Base-by-base conservation (phyloP, 2,329 filamentous ascomycete species). In the Venturia oleaginea region DNA sequence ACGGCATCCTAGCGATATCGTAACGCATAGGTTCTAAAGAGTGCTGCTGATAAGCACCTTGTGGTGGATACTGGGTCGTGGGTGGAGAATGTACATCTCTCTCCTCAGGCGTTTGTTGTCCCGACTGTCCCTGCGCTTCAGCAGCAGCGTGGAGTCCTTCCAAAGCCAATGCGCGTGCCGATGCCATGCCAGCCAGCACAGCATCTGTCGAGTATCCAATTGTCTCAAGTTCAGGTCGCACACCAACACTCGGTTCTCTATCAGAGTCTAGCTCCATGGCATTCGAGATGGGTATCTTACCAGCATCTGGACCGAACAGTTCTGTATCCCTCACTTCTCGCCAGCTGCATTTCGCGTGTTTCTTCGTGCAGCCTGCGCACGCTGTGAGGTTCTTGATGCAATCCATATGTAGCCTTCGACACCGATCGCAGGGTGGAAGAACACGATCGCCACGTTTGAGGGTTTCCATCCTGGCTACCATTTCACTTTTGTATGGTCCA, bases 271-370 rank as follows among this genome's bases (percentile, higher is more conserved):
- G 11, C 32, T 51, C 62, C 19, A 22, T 40, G 10, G 62, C 22
- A 46, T 27, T 42, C 4, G 62, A 24, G 22, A 63, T 63, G 19
- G 51, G 62, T 10, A 63, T 37, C 22, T 63, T 63, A 15, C 54
- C 55, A 34, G 37, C 51, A 13, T 59, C 63, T 10, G 63, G 54
- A 4, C 54, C 63, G 37, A 32, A 64, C 13, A 85, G 68, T 69
- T 96, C 92, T 3, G 88, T 87, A 38, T 90, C 85, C 19, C 85
- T 86, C n/a, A 94, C 84, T 55, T 89, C 86, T 68, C 87, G 89
- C 91, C 91, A 96, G 17, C 86, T 87, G 73, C 91, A 96, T 70
- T 92, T 92, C 24, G 90, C 90, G 72, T 96, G 91, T 73, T 95
- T 95, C 73, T 90, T 92, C 0, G 91, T 95, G 74, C 91, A 96